Conservation (phyloP, 2,329 filamentous ascomycete species). For the Aspergillus pseudoglaucus region DNA sequence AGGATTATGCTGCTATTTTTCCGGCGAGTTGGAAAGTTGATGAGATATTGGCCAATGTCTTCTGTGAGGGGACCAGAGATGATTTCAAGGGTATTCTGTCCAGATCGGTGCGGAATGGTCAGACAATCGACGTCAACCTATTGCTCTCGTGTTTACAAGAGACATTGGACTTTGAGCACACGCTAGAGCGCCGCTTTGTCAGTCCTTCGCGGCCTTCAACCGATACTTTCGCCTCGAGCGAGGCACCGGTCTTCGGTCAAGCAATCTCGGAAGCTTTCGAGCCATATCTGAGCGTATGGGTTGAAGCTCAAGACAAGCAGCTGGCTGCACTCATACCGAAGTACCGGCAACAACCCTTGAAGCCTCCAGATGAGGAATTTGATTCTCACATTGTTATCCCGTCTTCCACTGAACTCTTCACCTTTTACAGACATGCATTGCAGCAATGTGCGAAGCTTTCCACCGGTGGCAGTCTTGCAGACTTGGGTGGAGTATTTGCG, state of each 20-base stretch:
- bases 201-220: constrained; percentile 67
- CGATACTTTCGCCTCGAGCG: constrained; percentile 79
- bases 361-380: constrained; percentile 84
- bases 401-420: constrained; percentile 93
- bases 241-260: constrained; percentile 72
- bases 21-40: constrained; percentile 82
- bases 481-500: constrained; percentile 76
- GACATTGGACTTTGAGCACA: constrained; percentile 94
- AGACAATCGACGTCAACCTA: constrained; percentile 81
- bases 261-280: constrained; percentile 95
- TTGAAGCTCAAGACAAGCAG: constrained; percentile 89
- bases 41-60: constrained; percentile 81
- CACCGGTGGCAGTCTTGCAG: constrained; percentile 76
- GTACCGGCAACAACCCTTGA: constrained; percentile 75
- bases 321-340: constrained; percentile 76
- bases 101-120: constrained; percentile 73
- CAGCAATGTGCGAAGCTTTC: constrained; percentile 95
- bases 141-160: constrained; percentile 86
- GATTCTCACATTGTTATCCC: constrained; percentile 80
- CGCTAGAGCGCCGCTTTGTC: constrained; percentile 75
- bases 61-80: constrained; percentile 91
- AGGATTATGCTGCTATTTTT: constrained; percentile 84
- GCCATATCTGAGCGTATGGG: constrained; percentile 93
- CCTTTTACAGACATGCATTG: constrained; percentile 88
- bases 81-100: constrained; percentile 93